Conservation (phyloP, 2,329 filamentous ascomycete genomes). For the Colletotrichum siamense region DNA sequence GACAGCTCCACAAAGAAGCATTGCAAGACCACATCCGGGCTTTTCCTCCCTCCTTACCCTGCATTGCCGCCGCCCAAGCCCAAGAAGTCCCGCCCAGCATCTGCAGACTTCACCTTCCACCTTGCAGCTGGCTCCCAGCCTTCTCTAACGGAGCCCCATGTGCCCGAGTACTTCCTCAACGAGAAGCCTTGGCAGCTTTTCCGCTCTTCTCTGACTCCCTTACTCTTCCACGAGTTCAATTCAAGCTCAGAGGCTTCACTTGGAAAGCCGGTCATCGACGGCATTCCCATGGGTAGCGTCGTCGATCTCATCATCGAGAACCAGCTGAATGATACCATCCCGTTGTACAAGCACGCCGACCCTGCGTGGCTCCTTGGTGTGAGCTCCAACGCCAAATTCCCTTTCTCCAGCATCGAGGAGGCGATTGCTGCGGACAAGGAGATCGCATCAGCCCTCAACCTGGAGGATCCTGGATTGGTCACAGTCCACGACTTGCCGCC, state of each 20-base stretch:
- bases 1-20: slow-evolving; percentile 12
- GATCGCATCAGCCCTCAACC: not conserved
- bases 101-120: slow-evolving; percentile 1
- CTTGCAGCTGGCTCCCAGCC: not conserved
- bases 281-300: slow-evolving; percentile 14
- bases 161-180: slow-evolving; percentile 10
- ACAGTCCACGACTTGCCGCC: slow-evolving; percentile 10
- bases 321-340: slow-evolving; percentile 6
- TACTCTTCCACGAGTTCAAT: slow-evolving; percentile 18
- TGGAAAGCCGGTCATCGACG: not conserved
- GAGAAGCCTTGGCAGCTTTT: slow-evolving; percentile 19
- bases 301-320: slow-evolving; percentile 20
- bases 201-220: slow-evolving; percentile 19
- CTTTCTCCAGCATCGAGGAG: not conserved
- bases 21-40: slow-evolving; percentile 13
- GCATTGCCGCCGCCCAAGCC: not conserved
- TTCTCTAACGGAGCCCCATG: slow-evolving; percentile 1
- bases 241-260: not conserved
- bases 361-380: slow-evolving; percentile 25
- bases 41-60: slow-evolving; percentile 19
- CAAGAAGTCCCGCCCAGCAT: slow-evolving; percentile 18
- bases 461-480: not conserved
- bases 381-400: not conserved
- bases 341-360: slow-evolving; percentile 27
- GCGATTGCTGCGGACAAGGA: not conserved